phyloP scores from a whole-genome alignment of 1,139 yeast genomes.

The Nakaseomyces nivariensis region DNA sequence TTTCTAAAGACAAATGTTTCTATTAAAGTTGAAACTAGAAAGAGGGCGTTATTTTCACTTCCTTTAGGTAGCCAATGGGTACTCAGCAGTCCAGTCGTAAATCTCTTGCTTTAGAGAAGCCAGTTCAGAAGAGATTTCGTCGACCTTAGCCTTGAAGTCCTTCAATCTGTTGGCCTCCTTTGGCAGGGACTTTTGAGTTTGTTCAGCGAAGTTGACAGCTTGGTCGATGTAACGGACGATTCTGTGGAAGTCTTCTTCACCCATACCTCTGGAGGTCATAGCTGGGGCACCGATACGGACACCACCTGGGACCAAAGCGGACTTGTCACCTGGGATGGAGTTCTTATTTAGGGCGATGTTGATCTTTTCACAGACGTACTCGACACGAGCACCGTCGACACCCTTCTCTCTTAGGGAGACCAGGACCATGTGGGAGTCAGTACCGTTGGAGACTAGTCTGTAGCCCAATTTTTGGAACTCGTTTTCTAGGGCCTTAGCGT shows the following conservation, averaged over 20 bases:
- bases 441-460: constrained; percentile 83
- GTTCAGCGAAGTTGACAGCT: constrained; percentile 71
- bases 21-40: too few relatives aligned
- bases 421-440: constrained; percentile 93
- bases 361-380: constrained; percentile 85
- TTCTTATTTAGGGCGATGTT: constrained; percentile 96
- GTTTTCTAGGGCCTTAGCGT: constrained; percentile 74
- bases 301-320: constrained; percentile 97
- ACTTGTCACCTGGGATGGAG: constrained; percentile 96
- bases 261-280: constrained; percentile 95
- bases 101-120: constrained; percentile 66
- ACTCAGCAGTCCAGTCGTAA: constrained; percentile 82
- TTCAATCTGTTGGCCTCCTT: constrained; percentile 85
- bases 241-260: constrained; percentile 73
- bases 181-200: constrained; percentile 65
- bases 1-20: too few relatives aligned
- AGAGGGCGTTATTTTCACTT: too few relatives aligned
- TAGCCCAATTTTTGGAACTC: constrained; percentile 66
- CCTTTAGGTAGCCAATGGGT: constrained; percentile 69
- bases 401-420: constrained; percentile 82
- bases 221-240: constrained; percentile 78
- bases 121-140: constrained; percentile 60
- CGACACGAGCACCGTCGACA: constrained; percentile 96
- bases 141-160: constrained; percentile 80
- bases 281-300: constrained; percentile 98